A percentile compares a stretch with the other conserved stretches of the same genome.
phyloP scores from a whole-genome alignment of 2,329 filamentous ascomycete species.

The Didymella sp. region DNA sequence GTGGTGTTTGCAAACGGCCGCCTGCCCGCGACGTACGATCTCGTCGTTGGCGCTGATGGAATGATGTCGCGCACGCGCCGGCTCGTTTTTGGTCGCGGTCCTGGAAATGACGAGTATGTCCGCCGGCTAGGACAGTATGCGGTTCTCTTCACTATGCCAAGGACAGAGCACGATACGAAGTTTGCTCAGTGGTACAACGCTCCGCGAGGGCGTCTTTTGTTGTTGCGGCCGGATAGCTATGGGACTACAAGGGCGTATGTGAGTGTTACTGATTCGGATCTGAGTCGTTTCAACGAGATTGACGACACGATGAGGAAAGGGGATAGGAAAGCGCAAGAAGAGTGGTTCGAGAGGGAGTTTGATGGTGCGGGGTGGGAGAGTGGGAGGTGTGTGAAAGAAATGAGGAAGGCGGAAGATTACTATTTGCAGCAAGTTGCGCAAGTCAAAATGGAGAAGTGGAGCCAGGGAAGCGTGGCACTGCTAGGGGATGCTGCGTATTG shows the following conservation, averaged over 20 bases:
- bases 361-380: conserved; percentile 50
- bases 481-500: conserved; percentile 52
- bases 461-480: conserved; percentile 44
- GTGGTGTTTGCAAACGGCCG: conserved; percentile 50
- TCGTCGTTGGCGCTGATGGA: conserved; percentile 44
- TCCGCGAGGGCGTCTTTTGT: conserved; percentile 29
- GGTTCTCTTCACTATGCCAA: conserved; percentile 43
- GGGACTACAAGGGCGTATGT: conserved; percentile 30
- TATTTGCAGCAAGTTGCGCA: conserved; percentile 55
- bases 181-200: conserved; percentile 40
- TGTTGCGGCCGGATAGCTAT: conserved; percentile 35
- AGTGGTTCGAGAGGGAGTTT: conserved; percentile 38
- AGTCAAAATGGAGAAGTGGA: conserved; percentile 48
- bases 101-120: conserved; percentile 30
- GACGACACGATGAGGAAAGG: conserved; percentile 22
- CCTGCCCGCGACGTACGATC: conserved; percentile 27
- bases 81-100: conserved; percentile 34
- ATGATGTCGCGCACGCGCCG: conserved; percentile 40
- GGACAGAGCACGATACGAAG: conserved; percentile 26
- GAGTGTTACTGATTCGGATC: conserved; percentile 25
- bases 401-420: conserved; percentile 53
- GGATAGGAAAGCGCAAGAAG: conserved; percentile 27
- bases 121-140: conserved; percentile 37
- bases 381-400: conserved; percentile 47
- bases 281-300: conserved; percentile 30